phyloP scores from a whole-genome alignment of 2,329 filamentous ascomycete species.

The Parasarocladium wereldwijsianum region DNA sequence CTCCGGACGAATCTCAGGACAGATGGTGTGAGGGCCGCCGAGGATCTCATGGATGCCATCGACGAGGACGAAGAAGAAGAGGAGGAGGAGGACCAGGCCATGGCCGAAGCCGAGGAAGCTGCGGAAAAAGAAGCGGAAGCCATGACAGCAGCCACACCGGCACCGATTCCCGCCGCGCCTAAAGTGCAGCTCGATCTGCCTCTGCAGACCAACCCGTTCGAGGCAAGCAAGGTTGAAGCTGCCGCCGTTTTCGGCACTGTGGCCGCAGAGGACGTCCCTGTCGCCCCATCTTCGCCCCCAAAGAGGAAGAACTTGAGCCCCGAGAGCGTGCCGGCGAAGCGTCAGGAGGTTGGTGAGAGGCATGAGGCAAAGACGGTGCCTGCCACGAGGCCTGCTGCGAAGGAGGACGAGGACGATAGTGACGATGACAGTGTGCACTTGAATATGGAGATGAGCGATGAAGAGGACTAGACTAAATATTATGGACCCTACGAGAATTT shows the following conservation, averaged over 20 bases:
- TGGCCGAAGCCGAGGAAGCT: slow-evolving; percentile 21
- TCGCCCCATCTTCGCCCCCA: slow-evolving; percentile 12
- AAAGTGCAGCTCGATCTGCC: slow-evolving; percentile 13
- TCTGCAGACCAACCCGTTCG: slow-evolving; percentile 21
- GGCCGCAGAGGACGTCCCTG: no score
- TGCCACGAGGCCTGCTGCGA: not conserved
- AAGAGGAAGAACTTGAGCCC: slow-evolving; percentile 25
- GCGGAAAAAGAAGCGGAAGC: slow-evolving; percentile 14
- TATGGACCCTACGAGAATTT: slow-evolving; percentile 10
- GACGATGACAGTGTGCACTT: slow-evolving; percentile 41
- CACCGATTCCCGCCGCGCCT: slow-evolving; percentile 8
- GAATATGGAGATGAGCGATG: slow-evolving; percentile 43
- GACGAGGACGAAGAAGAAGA: slow-evolving; percentile 9
- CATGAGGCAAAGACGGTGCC: slow-evolving; percentile 6
- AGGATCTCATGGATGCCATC: slow-evolving; percentile 4
- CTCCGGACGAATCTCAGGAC: slow-evolving; percentile 44
- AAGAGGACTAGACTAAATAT: slow-evolving; percentile 26
- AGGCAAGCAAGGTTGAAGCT: slow-evolving; percentile 9
- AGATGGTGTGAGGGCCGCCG: slow-evolving; percentile 3
- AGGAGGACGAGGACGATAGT: slow-evolving; percentile 24
- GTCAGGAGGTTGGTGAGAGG: slow-evolving; percentile 20
- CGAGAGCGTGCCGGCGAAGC: slow-evolving; percentile 21
- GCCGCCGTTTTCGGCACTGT: slow-evolving; percentile 7
- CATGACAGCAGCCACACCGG: slow-evolving; percentile 9
- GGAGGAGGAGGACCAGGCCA: slow-evolving; percentile 22